Percentiles rank a stretch among this genome's conserved stretches.
Evolutionary conservation across 2,329 filamentous ascomycete species (phyloP).

Genomic region (Talaromyces sp.): DNA sequence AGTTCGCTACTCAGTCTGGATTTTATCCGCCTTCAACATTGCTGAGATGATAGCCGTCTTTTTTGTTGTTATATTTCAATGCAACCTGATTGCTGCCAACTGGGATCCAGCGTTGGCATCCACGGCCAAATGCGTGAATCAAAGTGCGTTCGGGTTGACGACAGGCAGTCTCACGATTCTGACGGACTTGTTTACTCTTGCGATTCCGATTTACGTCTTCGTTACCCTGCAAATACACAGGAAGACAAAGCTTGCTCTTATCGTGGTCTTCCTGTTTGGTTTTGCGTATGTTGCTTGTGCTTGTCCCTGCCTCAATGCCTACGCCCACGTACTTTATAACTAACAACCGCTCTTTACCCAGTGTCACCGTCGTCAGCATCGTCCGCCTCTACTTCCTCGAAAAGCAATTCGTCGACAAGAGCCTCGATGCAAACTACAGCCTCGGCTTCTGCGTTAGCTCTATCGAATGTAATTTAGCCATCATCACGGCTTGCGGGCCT

Average conservation of each 20-base stretch:
- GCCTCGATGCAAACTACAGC: not conserved
- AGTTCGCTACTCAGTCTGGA: not conserved
- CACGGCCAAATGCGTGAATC: not conserved
- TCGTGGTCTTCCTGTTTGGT: not conserved
- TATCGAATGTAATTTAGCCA: conserved; percentile 3
- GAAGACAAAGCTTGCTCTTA: not conserved
- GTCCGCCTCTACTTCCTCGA: conserved; percentile 1
- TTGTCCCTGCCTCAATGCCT: no score
- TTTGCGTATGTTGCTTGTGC: not conserved
- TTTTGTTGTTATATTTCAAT: not conserved
- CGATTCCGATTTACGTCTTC: not conserved
- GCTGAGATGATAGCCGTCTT: not conserved
- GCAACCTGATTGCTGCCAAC: not conserved
- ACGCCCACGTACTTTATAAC: not conserved
- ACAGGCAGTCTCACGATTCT: not conserved
- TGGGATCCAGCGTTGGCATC: not conserved
- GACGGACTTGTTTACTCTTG: conserved; percentile 1
- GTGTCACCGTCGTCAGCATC: conserved; percentile 2
- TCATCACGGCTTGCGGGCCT: conserved; percentile 3
- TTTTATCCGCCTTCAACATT: not conserved
- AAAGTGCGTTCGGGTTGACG: not conserved
- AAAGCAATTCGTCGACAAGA: not conserved
- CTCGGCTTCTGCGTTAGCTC: conserved; percentile 2
- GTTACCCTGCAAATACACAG: not conserved
- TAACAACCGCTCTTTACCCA: not conserved